These are phyloP conservation scores for Albizia julibrissin DNA, from an alignment of 306 rosid species.

Conservation along the genomic window DNA sequence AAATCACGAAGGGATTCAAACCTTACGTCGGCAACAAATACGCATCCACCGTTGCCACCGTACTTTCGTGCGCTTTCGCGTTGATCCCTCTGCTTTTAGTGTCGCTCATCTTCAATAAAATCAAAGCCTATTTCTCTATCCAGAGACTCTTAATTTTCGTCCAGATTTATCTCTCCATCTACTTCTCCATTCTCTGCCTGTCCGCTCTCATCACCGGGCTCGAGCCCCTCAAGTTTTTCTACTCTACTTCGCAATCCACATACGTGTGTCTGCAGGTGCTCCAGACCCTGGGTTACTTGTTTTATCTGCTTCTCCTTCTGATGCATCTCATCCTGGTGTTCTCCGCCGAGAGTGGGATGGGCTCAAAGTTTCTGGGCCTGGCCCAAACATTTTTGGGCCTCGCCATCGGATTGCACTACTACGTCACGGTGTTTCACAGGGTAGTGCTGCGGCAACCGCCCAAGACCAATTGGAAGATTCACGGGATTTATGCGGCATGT, in stretches of 20 bases:
- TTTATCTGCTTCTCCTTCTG: conserved; percentile 67
- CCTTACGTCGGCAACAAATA: conserved; percentile 88
- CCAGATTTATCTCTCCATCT: conserved; percentile 84
- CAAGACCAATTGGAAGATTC: conserved; percentile 85
- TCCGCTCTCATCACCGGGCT: conserved; percentile 69
- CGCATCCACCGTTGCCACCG: conserved; percentile 73
- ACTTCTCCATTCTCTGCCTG: conserved; percentile 75
- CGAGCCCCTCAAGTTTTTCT: conserved; percentile 87
- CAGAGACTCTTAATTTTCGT: conserved; percentile 84
- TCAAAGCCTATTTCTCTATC: conserved; percentile 87
- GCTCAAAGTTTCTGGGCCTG: conserved; percentile 70
- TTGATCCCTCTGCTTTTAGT: conserved; percentile 73
- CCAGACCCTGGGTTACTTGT: conserved; percentile 77
- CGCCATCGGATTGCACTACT: conserved; percentile 76
- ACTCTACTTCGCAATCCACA: conserved; percentile 78
- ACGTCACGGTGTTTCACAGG: conserved; percentile 86
- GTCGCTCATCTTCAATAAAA: conserved; percentile 71
- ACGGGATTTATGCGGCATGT: conserved; percentile 80
- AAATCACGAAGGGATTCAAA: conserved; percentile 74
- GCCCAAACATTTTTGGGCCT: conserved; percentile 77
- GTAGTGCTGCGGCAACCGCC: conserved; percentile 77
- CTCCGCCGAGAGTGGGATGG: conserved; percentile 68
- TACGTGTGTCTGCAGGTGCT: conserved; percentile 73
- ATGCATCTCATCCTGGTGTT: conserved; percentile 81
- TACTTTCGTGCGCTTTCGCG: conserved; percentile 60